phyloP scores from a whole-genome alignment of 1,284 basidiomycete species.

The Omphalotus olearius region DNA sequence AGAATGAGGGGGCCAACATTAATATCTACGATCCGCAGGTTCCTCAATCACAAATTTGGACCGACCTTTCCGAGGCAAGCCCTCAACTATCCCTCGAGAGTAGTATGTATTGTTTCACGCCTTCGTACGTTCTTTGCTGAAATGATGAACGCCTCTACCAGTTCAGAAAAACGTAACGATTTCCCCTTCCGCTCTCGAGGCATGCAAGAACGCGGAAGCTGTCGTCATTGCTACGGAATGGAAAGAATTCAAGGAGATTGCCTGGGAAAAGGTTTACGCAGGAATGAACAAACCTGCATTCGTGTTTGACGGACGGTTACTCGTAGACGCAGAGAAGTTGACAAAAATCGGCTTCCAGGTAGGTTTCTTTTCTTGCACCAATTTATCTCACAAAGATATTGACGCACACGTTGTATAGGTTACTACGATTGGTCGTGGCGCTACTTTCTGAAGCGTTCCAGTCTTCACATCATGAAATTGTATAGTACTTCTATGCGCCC shows the following conservation, averaged over 20 bases:
- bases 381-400: too few species aligned
- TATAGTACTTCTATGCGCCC: too few species aligned
- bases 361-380: constrained; percentile 20
- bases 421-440: too few species aligned
- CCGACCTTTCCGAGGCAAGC: constrained; percentile 66
- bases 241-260: constrained; percentile 92
- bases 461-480: too few species aligned
- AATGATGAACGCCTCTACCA: constrained; percentile 21
- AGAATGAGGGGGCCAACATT: constrained; percentile 82
- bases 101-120: constrained; percentile 40
- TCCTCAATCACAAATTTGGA: constrained; percentile 68
- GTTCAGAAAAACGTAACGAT: constrained; percentile 89
- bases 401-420: too few species aligned
- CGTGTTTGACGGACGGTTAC: constrained; percentile 87
- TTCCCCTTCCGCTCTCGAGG: constrained; percentile 74
- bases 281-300: constrained; percentile 96
- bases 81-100: constrained; percentile 50
- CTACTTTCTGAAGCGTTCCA: too few species aligned
- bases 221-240: constrained; percentile 93
- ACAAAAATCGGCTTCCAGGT: constrained; percentile 93
- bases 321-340: constrained; percentile 80
- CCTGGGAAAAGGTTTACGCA: constrained; percentile 85
- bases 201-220: constrained; percentile 87
- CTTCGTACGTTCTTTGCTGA: not conserved
- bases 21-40: constrained; percentile 94